Conservation (phyloP, 768 basidiomycete species). For the Cubamyces lactineus region DNA sequence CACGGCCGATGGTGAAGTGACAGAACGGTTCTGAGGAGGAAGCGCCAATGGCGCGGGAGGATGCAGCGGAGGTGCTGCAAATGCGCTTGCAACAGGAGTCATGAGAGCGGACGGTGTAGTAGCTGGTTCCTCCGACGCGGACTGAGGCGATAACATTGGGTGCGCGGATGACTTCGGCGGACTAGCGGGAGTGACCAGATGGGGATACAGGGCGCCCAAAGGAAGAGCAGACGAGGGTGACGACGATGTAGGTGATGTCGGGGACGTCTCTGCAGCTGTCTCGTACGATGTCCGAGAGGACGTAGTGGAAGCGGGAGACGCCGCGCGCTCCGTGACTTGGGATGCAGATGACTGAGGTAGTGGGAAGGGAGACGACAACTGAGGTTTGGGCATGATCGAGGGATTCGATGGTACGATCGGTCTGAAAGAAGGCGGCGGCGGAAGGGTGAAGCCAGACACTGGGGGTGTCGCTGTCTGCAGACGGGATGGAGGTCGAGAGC, state of each 20-base stretch:
- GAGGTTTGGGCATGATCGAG: conserved; percentile 6
- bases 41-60: conserved; percentile 4
- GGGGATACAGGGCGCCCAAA: conserved; percentile 26
- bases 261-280: conserved; percentile 17
- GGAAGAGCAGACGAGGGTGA: conserved; percentile 25
- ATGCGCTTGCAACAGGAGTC: conserved; percentile 12
- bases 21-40: not conserved
- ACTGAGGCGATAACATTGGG: not conserved
- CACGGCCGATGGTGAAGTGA: conserved; percentile 4
- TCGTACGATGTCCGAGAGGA: conserved; percentile 18
- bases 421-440: conserved; percentile 18
- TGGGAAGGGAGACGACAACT: conserved; percentile 19
- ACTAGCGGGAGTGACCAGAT: conserved; percentile 7
- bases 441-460: conserved; percentile 5
- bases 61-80: conserved; percentile 5
- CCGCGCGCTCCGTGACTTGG: not conserved
- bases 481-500: conserved; percentile 19
- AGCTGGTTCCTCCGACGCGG: not conserved
- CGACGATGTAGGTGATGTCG: conserved; percentile 23
- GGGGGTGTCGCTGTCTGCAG: conserved; percentile 15
- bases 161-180: conserved; percentile 14
- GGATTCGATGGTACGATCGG: not conserved
- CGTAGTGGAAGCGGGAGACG: conserved; percentile 18
- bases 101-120: not conserved
- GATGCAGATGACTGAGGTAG: conserved; percentile 4